Conservation (phyloP, 2,329 filamentous ascomycete species). For the Fusarium armeniacum region DNA sequence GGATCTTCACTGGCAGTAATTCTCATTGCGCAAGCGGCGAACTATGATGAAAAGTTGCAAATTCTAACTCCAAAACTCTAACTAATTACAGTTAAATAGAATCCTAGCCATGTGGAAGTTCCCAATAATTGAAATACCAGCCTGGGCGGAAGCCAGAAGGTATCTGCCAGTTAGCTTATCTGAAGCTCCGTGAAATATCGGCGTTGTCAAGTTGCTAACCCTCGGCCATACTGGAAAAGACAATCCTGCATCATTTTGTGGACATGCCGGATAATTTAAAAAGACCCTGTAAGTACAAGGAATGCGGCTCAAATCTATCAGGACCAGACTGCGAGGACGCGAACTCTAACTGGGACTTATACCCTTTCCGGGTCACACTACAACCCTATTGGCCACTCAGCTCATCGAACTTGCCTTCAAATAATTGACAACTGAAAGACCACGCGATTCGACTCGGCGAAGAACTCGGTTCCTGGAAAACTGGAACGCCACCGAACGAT, state of each 20-base stretch:
- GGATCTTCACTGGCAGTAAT: background rate
- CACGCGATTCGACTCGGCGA: background rate
- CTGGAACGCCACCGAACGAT: background rate
- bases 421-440: background rate
- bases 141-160: background rate
- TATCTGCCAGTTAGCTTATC: background rate
- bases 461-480: background rate
- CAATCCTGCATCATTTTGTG: background rate
- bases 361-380: constrained; percentile 27
- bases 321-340: constrained; percentile 5
- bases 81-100: background rate
- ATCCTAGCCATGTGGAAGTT: background rate
- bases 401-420: background rate
- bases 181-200: constrained; percentile 7
- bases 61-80: background rate
- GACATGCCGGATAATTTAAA: background rate
- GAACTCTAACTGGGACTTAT: constrained; percentile 8
- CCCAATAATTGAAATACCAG: constrained; percentile 8
- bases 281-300: constrained; percentile 10
- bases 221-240: background rate
- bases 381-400: constrained; percentile 8
- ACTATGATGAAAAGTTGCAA: background rate
- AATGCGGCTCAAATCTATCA: constrained; percentile 29
- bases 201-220: background rate
- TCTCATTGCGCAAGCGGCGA: constrained; percentile 10